Percentiles rank a stretch among this genome's conserved stretches.
phyloP scores from a whole-genome alignment of 2,329 filamentous ascomycete species.

The Lecanosticta acicola region DNA sequence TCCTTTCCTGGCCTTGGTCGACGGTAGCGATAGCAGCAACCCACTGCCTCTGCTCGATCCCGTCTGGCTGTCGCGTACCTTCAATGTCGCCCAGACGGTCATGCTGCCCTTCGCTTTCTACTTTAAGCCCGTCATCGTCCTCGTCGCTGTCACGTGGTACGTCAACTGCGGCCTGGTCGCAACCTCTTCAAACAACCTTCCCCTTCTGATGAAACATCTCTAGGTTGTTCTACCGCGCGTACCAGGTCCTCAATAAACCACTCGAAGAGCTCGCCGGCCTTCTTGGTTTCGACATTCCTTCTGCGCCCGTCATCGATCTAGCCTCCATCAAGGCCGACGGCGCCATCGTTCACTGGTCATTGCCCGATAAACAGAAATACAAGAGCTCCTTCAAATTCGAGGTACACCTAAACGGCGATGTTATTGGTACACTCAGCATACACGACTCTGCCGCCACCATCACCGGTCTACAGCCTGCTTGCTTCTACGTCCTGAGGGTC shows the following conservation, averaged over 20 bases:
- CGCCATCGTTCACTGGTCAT: constrained; percentile 86
- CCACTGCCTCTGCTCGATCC: constrained; percentile 8
- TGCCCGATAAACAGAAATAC: constrained; percentile 37
- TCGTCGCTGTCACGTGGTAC: constrained; percentile 21
- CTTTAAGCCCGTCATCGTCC: constrained; percentile 21
- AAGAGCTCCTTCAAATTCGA: constrained; percentile 76
- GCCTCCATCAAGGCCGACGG: constrained; percentile 83
- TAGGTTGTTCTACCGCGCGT: constrained; percentile 69
- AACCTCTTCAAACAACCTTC: background rate
- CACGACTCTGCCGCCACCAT: constrained; percentile 86
- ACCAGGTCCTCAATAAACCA: constrained; percentile 83
- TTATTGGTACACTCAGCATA: constrained; percentile 78
- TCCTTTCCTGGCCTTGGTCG: constrained; percentile 9
- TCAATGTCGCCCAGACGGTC: constrained; percentile 13
- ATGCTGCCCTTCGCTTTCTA: constrained; percentile 18
- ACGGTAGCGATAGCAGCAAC: constrained; percentile 5
- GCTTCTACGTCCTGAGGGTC: constrained; percentile 89
- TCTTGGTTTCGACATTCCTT: constrained; percentile 84
- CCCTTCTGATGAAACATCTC: background rate
- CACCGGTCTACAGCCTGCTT: constrained; percentile 75
- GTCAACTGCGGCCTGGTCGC: background rate
- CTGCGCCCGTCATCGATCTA: constrained; percentile 80
- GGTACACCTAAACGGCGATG: constrained; percentile 77
- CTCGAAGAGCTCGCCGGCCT: constrained; percentile 86
- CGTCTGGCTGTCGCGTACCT: constrained; percentile 11